These are phyloP conservation scores for Pterocarpus santalinus DNA, from an alignment of 306 rosid species.

Conservation along the genomic window DNA sequence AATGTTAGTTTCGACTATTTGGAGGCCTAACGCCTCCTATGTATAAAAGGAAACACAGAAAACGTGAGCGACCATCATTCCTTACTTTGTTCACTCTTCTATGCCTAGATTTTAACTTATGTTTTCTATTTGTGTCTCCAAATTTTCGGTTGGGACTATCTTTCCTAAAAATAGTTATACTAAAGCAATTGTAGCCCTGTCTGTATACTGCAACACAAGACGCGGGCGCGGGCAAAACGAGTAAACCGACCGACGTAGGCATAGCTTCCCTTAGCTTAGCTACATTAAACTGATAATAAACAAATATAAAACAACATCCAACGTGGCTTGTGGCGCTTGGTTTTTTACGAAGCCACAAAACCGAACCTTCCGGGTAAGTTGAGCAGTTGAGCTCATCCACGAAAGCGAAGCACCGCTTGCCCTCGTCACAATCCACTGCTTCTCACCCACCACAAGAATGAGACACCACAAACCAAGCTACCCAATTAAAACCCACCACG, in stretches of 20 bases:
- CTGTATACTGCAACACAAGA: too few species aligned
- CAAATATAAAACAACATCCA: too few species aligned
- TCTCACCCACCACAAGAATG: neutral
- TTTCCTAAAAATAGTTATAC: neutral
- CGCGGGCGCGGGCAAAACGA: too few species aligned
- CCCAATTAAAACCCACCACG: slow-evolving; percentile 7
- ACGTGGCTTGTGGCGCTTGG: too few species aligned
- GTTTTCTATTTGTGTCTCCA: neutral
- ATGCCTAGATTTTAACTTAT: neutral
- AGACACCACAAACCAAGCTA: neutral
- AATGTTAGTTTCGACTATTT: too few species aligned
- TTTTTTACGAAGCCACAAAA: neutral
- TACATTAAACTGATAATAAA: too few species aligned
- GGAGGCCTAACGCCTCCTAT: neutral
- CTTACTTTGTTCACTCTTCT: neutral
- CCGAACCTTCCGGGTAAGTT: slow-evolving; percentile 9
- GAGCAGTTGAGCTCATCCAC: neutral
- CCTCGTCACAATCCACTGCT: slow-evolving; percentile 7
- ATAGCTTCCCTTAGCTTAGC: too few species aligned
- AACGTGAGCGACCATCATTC: slow-evolving; percentile 5
- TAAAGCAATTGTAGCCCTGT: neutral
- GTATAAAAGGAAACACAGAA: neutral
- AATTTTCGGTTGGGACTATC: neutral
- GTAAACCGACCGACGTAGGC: neutral
- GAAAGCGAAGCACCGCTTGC: slow-evolving; percentile 35